phyloP scores from a whole-genome alignment of 345 rosid species.

The Populus deltoides region DNA sequence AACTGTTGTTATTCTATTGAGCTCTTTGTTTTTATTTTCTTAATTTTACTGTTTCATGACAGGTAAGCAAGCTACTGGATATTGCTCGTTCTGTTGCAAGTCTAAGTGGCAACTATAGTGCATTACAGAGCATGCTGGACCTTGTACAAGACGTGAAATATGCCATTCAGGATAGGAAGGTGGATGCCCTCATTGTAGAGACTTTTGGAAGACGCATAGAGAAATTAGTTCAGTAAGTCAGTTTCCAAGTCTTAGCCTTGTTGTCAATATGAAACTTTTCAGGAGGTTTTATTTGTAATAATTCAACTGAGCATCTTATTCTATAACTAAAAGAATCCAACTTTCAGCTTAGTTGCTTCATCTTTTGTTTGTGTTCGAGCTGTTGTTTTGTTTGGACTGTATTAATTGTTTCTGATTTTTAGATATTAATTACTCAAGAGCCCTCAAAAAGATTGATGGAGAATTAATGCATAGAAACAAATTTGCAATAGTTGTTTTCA shows the following conservation, averaged over 20 bases:
- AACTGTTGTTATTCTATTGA: constrained; percentile 7
- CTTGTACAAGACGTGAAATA: constrained; percentile 80
- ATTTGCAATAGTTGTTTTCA: not conserved
- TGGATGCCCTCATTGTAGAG: constrained; percentile 92
- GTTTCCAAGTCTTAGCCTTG: not conserved
- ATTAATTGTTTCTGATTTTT: not conserved
- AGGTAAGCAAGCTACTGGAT: constrained; percentile 73
- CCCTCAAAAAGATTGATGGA: not conserved
- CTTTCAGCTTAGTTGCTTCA: constrained; percentile 2
- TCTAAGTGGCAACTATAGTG: constrained; percentile 56
- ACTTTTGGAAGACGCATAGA: constrained; percentile 96
- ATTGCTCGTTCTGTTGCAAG: constrained; percentile 77
- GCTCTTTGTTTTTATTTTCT: not conserved
- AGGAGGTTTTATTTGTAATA: not conserved
- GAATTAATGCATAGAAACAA: too few species aligned
- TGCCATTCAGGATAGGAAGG: constrained; percentile 87
- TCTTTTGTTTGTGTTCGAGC: not conserved
- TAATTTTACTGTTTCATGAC: constrained; percentile 28
- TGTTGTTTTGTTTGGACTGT: not conserved
- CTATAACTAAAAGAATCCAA: not conserved
- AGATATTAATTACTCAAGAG: not conserved
- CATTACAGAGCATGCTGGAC: constrained; percentile 74
- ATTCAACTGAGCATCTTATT: not conserved
- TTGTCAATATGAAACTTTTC: not conserved
- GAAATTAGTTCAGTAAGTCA: constrained; percentile 80